A percentile compares a stretch with the other conserved stretches of the same genome.
These are phyloP conservation scores for Karstenula rhodostoma DNA, from an alignment of 2,329 filamentous ascomycete genomes.

Conservation along the genomic window DNA sequence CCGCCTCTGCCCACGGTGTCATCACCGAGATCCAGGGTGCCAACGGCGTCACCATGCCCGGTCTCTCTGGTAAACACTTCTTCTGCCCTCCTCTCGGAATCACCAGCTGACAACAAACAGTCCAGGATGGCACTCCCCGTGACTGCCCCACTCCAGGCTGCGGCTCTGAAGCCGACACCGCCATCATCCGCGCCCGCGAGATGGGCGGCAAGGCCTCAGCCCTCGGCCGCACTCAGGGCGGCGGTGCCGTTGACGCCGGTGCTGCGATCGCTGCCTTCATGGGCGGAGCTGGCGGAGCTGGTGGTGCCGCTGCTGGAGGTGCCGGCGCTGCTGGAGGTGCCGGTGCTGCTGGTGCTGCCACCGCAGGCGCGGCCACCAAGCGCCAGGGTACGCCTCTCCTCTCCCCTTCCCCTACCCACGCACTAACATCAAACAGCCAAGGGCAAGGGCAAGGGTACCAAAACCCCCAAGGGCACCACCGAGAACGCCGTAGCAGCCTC, in stretches of 20 bases:
- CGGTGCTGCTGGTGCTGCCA: constrained; percentile 12
- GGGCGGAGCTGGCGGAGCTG: constrained; percentile 47
- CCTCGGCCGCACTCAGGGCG: constrained; percentile 70
- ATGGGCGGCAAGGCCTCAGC: constrained; percentile 64
- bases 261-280: constrained; percentile 69
- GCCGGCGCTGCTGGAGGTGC: not conserved
- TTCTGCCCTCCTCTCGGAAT: not conserved
- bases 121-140: constrained; percentile 72
- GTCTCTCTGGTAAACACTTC: constrained; percentile 58
- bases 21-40: constrained; percentile 65
- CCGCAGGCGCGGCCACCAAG: constrained; percentile 22
- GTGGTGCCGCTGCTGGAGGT: constrained; percentile 50
- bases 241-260: constrained; percentile 65
- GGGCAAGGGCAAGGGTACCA: constrained; percentile 52
- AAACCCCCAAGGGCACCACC: constrained; percentile 56
- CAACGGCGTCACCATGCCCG: constrained; percentile 70
- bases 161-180: constrained; percentile 74
- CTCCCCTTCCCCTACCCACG: not conserved
- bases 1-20: constrained; percentile 66
- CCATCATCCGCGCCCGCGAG: constrained; percentile 71
- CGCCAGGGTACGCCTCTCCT: constrained; percentile 25
- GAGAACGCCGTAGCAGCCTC: constrained; percentile 64
- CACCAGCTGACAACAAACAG: constrained; percentile 45
- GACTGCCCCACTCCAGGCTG: constrained; percentile 69
- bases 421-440: constrained; percentile 38